Percentiles rank a stretch among this genome's conserved stretches.
These are phyloP conservation scores for Calamus simplicifolius DNA, from an alignment of 176 grass and related monocot genomes.

Conservation along the genomic window DNA sequence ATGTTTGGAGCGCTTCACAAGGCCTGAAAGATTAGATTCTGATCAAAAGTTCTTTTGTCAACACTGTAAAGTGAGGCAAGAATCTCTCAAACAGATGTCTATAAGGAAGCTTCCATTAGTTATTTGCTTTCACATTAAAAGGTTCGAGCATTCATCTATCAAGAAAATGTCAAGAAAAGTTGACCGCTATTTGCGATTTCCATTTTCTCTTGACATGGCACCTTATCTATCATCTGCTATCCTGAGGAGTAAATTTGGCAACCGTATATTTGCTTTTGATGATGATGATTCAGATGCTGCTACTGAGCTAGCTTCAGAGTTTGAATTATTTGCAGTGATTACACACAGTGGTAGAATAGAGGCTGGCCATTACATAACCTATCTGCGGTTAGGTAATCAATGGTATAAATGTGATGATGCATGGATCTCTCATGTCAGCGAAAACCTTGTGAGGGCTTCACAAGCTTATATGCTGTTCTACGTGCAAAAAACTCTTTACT, in stretches of 20 bases:
- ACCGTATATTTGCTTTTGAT: constrained; percentile 74
- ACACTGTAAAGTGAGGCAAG: constrained; percentile 78
- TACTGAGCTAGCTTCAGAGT: constrained; percentile 53
- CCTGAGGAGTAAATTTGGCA: constrained; percentile 71
- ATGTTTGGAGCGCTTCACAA: constrained; percentile 90
- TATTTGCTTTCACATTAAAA: constrained; percentile 89
- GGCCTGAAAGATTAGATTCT: constrained; percentile 82
- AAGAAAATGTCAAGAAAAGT: constrained; percentile 86
- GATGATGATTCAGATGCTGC: constrained; percentile 46
- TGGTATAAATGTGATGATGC: constrained; percentile 99
- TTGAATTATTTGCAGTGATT: constrained; percentile 91
- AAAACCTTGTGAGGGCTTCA: constrained; percentile 65
- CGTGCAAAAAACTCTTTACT: constrained; percentile 89
- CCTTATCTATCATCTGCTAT: constrained; percentile 86
- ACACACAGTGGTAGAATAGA: constrained; percentile 81
- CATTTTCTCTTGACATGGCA: constrained; percentile 85
- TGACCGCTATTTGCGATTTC: constrained; percentile 82
- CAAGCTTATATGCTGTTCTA: constrained; percentile 99
- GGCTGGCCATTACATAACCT: constrained; percentile 87
- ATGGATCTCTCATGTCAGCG: constrained; percentile 79
- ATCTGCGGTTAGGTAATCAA: constrained; percentile 64
- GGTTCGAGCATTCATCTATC: constrained; percentile 77
- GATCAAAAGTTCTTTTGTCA: constrained; percentile 96
- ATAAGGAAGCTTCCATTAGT: constrained; percentile 93
- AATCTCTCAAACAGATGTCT: constrained; percentile 98